These are phyloP conservation scores for Kluyveromyces marxianus DNA, from an alignment of 1,139 yeast species.

Conservation along the genomic window DNA sequence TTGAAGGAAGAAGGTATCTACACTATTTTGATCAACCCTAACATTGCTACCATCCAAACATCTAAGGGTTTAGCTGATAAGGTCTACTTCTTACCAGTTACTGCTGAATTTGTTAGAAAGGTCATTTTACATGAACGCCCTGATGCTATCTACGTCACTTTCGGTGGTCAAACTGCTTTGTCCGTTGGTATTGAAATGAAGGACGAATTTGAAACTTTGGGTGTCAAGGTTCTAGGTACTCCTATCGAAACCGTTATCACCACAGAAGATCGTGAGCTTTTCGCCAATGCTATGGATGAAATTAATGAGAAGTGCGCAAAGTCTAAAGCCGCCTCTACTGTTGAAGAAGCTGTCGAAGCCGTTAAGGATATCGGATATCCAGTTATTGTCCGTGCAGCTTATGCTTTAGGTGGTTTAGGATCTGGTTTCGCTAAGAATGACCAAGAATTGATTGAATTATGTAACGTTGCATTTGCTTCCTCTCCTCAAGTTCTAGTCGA, in stretches of 20 bases:
- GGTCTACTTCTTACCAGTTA: constrained; percentile 94
- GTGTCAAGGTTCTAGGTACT: constrained; percentile 94
- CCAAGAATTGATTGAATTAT: constrained; percentile 70
- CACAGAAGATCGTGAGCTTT: constrained; percentile 95
- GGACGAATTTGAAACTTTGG: constrained; percentile 86
- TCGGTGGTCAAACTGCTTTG: constrained; percentile 98
- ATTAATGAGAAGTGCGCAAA: constrained; percentile 91
- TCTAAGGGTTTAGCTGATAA: constrained; percentile 97
- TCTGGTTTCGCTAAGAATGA: constrained; percentile 96
- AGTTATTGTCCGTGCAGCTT: constrained; percentile 95
- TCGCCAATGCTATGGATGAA: constrained; percentile 91
- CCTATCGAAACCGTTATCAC: constrained; percentile 93
- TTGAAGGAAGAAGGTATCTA: constrained; percentile 95
- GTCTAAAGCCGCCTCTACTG: constrained; percentile 74
- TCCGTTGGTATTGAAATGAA: constrained; percentile 92
- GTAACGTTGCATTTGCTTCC: constrained; percentile 88
- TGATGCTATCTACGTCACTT: constrained; percentile 93
- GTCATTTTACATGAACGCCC: constrained; percentile 93
- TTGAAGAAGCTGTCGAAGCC: constrained; percentile 77
- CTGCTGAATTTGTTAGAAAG: constrained; percentile 91
- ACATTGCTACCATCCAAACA: constrained; percentile 97
- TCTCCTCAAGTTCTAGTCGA: constrained; percentile 96
- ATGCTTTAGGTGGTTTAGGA: constrained; percentile 95
- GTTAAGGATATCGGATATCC: constrained; percentile 90
- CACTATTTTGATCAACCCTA: constrained; percentile 92